A percentile compares a stretch with the other conserved stretches of the same genome.
phyloP scores from a whole-genome alignment of 1,284 basidiomycete species.

The Garcileccinum viscosum region DNA sequence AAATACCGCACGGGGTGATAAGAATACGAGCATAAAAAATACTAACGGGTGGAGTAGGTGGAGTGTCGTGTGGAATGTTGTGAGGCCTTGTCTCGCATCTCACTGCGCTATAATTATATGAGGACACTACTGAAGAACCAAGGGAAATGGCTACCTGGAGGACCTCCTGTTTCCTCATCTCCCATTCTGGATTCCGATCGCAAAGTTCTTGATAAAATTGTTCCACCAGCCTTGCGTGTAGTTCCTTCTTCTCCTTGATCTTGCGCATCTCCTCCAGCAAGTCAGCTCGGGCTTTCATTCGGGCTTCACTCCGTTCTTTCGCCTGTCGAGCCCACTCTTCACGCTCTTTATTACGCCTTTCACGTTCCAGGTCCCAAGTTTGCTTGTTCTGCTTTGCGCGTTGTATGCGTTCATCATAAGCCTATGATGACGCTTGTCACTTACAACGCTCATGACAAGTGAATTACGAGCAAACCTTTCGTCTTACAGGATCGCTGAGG shows the following conservation, averaged over 20 bases:
- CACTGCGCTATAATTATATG: slow-evolving; percentile 32
- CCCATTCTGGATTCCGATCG: slow-evolving; percentile 67
- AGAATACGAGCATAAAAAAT: slow-evolving; percentile 38
- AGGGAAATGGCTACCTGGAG: slow-evolving; percentile 38
- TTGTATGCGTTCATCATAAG: slow-evolving; percentile 56
- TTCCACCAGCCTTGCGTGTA: slow-evolving; percentile 45
- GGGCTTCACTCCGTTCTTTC: slow-evolving; percentile 51
- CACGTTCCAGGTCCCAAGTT: slow-evolving; percentile 48
- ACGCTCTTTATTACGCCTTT: slow-evolving; percentile 59
- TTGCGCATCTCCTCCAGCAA: slow-evolving; percentile 33
- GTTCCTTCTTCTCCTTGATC: slow-evolving; percentile 44
- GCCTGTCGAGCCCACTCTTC: slow-evolving; percentile 64
- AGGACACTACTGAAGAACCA: slow-evolving; percentile 18
- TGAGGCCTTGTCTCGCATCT: slow-evolving; percentile 22
- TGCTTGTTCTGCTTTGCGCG: slow-evolving; percentile 36
- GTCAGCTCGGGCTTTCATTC: slow-evolving; percentile 40
- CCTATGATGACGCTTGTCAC: slow-evolving; percentile 42
- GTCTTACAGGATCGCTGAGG: slow-evolving; percentile 56
- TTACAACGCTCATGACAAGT: background rate
- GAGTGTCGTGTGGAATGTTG: slow-evolving; percentile 12
- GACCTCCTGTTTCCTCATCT: slow-evolving; percentile 54
- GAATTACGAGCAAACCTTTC: slow-evolving; percentile 52
- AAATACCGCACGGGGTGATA: slow-evolving; percentile 32
- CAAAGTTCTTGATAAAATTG: slow-evolving; percentile 59
- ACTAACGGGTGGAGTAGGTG: slow-evolving; percentile 11